A percentile compares a stretch with the other conserved stretches of the same genome.
Evolutionary conservation across 805 yeast genomes (phyloP).

Genomic region (Tetrapisispora phaffii): DNA sequence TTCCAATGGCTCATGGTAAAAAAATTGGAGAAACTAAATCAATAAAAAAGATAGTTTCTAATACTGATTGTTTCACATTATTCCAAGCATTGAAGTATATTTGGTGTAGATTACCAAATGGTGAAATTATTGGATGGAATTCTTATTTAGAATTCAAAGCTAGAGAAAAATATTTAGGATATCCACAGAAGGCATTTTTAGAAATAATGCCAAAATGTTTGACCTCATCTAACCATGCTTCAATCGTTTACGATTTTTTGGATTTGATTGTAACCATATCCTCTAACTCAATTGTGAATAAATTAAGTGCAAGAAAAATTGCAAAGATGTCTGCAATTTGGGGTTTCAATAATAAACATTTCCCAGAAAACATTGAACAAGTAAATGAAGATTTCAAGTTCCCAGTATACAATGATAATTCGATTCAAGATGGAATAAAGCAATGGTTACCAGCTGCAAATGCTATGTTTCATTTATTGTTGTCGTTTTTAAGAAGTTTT

Average conservation of each 20-base stretch:
- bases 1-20: conserved; percentile 45
- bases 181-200: conserved; percentile 63
- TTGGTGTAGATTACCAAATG: conserved; percentile 78
- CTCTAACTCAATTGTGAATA: conserved; percentile 67
- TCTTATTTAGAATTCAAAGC: conserved; percentile 61
- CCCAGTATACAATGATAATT: conserved; percentile 18
- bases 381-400: conserved; percentile 21
- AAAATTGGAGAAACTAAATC: conserved; percentile 37
- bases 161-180: conserved; percentile 54
- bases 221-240: conserved; percentile 77
- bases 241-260: conserved; percentile 78
- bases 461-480: conserved; percentile 71
- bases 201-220: conserved; percentile 79
- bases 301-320: conserved; percentile 69
- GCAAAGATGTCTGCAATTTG: conserved; percentile 77
- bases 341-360: conserved; percentile 52
- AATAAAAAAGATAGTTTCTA: conserved; percentile 32
- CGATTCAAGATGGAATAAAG: conserved; percentile 60
- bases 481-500: conserved; percentile 72
- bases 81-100: conserved; percentile 69
- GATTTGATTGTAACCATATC: conserved; percentile 71
- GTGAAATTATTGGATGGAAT: conserved; percentile 79
- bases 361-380: conserved; percentile 16
- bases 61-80: conserved; percentile 59
- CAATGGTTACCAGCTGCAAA: conserved; percentile 76